Percentiles rank a stretch among this genome's conserved stretches.
Conservation (phyloP, 176 grass and related monocot species). For the Puya raimondii region DNA sequence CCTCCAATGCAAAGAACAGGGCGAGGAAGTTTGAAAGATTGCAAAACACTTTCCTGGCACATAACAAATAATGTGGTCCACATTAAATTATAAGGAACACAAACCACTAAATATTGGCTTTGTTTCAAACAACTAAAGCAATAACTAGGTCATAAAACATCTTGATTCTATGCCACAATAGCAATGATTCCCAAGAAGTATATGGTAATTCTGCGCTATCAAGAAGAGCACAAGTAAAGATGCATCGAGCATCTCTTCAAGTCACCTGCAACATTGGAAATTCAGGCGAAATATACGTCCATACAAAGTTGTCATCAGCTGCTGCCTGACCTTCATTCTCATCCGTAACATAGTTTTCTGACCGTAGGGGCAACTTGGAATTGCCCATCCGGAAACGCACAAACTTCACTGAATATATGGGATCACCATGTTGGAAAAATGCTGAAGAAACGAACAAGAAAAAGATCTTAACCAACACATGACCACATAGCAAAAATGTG, state of each 20-base stretch:
- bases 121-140: not conserved
- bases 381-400: conserved; percentile 62
- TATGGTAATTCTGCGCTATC: too few species aligned
- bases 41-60: conserved; percentile 51
- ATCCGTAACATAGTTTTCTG: conserved; percentile 15
- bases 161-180: too few species aligned
- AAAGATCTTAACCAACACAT: not conserved
- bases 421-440: conserved; percentile 37
- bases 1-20: conserved; percentile 76
- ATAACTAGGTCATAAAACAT: too few species aligned
- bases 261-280: conserved; percentile 73
- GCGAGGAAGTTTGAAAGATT: conserved; percentile 59
- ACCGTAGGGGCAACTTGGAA: conserved; percentile 26
- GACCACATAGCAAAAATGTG: not conserved
- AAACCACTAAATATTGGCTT: not conserved
- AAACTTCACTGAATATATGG: conserved; percentile 56
- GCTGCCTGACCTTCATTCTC: conserved; percentile 27
- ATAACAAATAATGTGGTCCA: not conserved
- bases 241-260: not conserved
- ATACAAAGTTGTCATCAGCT: conserved; percentile 53
- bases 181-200: too few species aligned
- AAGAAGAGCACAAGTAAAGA: not conserved
- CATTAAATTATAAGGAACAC: not conserved
- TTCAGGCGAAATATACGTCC: conserved; percentile 80
- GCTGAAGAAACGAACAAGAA: conserved; percentile 27